These are phyloP conservation scores for Rhododendron simsii DNA, from an alignment of 148 eudicot species.

Conservation along the genomic window DNA sequence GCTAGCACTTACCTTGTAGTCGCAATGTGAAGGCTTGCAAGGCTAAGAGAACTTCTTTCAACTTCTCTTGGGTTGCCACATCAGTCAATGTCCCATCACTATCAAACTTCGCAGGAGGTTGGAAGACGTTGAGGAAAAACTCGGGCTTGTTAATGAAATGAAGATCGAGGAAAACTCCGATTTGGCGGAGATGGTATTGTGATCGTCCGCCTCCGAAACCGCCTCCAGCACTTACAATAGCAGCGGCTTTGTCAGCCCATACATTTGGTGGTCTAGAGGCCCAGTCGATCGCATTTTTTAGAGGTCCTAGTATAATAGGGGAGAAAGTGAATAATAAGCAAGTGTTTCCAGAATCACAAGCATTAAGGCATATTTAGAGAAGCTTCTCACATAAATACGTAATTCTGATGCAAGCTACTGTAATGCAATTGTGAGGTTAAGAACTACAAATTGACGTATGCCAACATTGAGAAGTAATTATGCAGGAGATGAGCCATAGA, in stretches of 20 bases:
- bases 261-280: constrained; percentile 85
- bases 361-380: not conserved
- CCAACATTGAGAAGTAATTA: not conserved
- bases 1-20: constrained; percentile 32
- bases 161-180: constrained; percentile 69
- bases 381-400: not conserved
- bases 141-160: constrained; percentile 92
- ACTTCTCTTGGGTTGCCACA: constrained; percentile 41
- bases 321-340: not conserved
- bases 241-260: constrained; percentile 84
- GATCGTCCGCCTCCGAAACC: constrained; percentile 66
- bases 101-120: constrained; percentile 69
- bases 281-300: constrained; percentile 93
- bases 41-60: constrained; percentile 53
- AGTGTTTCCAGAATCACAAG: not conserved
- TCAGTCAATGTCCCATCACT: constrained; percentile 67
- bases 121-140: constrained; percentile 57
- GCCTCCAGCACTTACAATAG: constrained; percentile 75
- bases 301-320: constrained; percentile 39
- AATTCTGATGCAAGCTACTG: not conserved
- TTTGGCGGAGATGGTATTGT: constrained; percentile 83
- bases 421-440: not conserved
- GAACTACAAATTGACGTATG: not conserved
- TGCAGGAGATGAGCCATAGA: not conserved
- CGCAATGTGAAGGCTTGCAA: constrained; percentile 56